Base-by-base conservation (phyloP, 192 early-diverging fungal species). In the Coemansia guatemalensis region DNA sequence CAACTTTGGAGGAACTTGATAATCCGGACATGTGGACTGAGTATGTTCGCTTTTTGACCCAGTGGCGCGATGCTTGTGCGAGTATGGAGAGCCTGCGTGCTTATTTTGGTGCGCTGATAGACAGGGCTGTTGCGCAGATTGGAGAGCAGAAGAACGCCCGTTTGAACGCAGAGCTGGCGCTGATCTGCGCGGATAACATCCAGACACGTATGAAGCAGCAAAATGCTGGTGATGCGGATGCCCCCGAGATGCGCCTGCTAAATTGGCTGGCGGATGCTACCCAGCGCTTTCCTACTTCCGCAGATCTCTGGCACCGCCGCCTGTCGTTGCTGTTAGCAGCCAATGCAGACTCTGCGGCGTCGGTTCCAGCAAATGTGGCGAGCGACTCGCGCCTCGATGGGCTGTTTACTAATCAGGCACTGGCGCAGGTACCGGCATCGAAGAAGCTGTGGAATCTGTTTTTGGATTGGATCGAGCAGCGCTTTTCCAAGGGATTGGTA, bases 41-140 rank as follows among this genome's bases (percentile, higher is more conserved):
- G 58, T 93, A 89, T 72, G 71, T 83, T 14, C 58, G 68, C 7
- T 93, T 93, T 65, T 71, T 93, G 65, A 56, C 32, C 6, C 65
- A 75, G 23, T 84, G 86, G 73, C 64, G 68, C 11, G 47, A 44
- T 3, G 32, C 52, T 5, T 62, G 66, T 35, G 49, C 30, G 8
- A 30, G 33, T 11, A 44, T 62, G 24, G 22, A 48, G 11, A 70
- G 71, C 48, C 60, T 81, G 33, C 61, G 30, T 1, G 26, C 25
- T 23, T 68, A 70, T 50, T 73, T 75, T 21, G 67, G 72, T 64
- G 82, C 81, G 65, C 69, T 85, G 53, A 73, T 76, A 21, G 83
- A 83, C 60, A 74, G 83, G 3, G 84, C 92, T 18, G 60, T 74
- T 20, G 80, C 83, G 30, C 85, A 83, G 61, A 73, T 82, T n/a